Conservation (phyloP, 495 filamentous ascomycete genomes). For the Clohesyomyces aquaticus region DNA sequence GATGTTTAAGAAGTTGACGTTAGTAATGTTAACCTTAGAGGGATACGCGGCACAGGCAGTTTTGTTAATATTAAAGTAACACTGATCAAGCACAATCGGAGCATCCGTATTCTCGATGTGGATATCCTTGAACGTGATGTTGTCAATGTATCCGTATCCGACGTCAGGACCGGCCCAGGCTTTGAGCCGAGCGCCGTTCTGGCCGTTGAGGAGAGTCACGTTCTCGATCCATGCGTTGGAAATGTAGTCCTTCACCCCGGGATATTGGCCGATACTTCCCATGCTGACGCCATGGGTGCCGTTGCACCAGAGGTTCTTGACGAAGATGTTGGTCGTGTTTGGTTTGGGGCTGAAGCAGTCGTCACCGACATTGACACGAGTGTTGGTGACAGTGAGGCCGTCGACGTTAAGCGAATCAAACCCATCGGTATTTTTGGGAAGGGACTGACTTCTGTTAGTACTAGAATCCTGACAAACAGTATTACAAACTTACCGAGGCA, state of each 20-base stretch:
- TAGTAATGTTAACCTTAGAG: conserved; percentile 61
- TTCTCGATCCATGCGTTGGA: conserved; percentile 67
- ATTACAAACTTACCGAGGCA: conserved; percentile 15
- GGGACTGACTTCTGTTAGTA: conserved; percentile 53
- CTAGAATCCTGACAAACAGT: conserved; percentile 22
- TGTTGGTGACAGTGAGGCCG: conserved; percentile 69
- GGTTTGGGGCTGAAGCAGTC: conserved; percentile 79
- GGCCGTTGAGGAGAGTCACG: conserved; percentile 66
- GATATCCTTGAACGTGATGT: conserved; percentile 63
- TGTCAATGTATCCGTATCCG: conserved; percentile 58
- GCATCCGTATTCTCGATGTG: conserved; percentile 64
- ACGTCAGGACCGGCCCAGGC: conserved; percentile 67
- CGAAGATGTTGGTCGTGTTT: conserved; percentile 71
- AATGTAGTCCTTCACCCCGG: conserved; percentile 62
- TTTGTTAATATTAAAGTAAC: conserved; percentile 65
- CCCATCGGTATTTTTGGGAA: conserved; percentile 69
- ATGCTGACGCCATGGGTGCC: conserved; percentile 74
- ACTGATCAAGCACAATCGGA: conserved; percentile 67
- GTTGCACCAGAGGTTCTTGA: conserved; percentile 71
- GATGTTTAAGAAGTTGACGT: conserved; percentile 44
- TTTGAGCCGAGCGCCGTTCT: conserved; percentile 71
- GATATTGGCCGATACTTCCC: conserved; percentile 70
- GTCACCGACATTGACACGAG: conserved; percentile 69
- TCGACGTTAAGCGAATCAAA: conserved; percentile 65
- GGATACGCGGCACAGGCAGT: conserved; percentile 65